These are phyloP conservation scores for Scutellaria barbata DNA, from an alignment of 257 asterid species.

Conservation along the genomic window DNA sequence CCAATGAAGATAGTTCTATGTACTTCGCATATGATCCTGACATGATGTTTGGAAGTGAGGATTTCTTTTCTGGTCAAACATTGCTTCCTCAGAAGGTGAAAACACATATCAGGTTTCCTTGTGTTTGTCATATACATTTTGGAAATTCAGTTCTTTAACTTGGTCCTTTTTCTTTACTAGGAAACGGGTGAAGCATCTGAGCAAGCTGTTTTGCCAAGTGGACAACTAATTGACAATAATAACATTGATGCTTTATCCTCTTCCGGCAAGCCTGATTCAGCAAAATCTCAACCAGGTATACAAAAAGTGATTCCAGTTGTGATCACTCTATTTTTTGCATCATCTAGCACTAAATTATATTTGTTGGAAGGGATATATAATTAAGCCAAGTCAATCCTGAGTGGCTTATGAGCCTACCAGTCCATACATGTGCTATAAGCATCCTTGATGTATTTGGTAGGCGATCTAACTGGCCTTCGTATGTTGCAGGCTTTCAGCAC, in stretches of 20 bases:
- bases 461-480: constrained; percentile 10
- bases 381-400: background rate
- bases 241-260: constrained; percentile 33
- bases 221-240: constrained; percentile 32
- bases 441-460: background rate
- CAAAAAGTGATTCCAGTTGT: constrained; percentile 3
- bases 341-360: background rate
- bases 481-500: constrained; percentile 53
- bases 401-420: too few species aligned
- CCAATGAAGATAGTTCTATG: constrained; percentile 46
- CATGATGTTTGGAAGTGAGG: constrained; percentile 43
- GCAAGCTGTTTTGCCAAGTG: constrained; percentile 36
- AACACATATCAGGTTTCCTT: constrained; percentile 15
- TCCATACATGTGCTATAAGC: too few species aligned
- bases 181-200: constrained; percentile 40
- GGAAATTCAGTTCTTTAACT: constrained; percentile 15
- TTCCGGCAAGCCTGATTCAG: constrained; percentile 39
- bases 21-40: constrained; percentile 48
- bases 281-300: constrained; percentile 58
- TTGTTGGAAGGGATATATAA: background rate
- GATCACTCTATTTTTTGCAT: background rate
- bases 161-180: constrained; percentile 37
- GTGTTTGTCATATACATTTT: constrained; percentile 8
- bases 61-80: constrained; percentile 41
- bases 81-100: constrained; percentile 49